phyloP scores from a whole-genome alignment of 805 yeast genomes.

The Yarrowia osloensis region DNA sequence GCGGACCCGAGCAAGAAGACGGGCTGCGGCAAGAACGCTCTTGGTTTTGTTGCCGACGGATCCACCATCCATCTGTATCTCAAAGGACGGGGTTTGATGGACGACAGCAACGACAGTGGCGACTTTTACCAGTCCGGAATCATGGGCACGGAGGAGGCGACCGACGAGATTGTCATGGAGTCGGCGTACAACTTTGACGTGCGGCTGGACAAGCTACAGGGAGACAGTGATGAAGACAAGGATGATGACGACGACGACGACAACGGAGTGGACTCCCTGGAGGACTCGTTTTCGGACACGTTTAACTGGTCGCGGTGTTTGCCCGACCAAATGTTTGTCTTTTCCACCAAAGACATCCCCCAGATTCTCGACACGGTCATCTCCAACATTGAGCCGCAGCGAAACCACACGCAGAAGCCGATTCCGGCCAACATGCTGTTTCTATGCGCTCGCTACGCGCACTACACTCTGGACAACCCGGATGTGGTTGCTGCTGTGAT shows the following conservation, averaged over 20 bases:
- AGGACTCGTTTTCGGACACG: slow-evolving; percentile 33
- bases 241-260: slow-evolving; percentile 34
- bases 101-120: slow-evolving; percentile 30
- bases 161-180: slow-evolving; percentile 37
- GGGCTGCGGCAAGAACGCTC: slow-evolving; percentile 53
- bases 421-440: slow-evolving; percentile 49
- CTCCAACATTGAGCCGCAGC: slow-evolving; percentile 43
- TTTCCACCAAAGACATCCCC: slow-evolving; percentile 44
- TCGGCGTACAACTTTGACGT: slow-evolving; percentile 41
- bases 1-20: slow-evolving; percentile 53
- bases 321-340: slow-evolving; percentile 47
- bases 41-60: slow-evolving; percentile 58
- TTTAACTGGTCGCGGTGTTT: slow-evolving; percentile 48
- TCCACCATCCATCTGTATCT: slow-evolving; percentile 61
- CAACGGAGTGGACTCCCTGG: background rate
- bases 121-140: slow-evolving; percentile 39
- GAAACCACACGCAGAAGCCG: slow-evolving; percentile 45
- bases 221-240: slow-evolving; percentile 32
- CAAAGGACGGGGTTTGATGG: slow-evolving; percentile 43
- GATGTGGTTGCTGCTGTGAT: slow-evolving; percentile 42
- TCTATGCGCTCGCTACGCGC: slow-evolving; percentile 46
- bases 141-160: slow-evolving; percentile 30
- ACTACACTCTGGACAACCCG: slow-evolving; percentile 40
- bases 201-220: slow-evolving; percentile 35
- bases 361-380: slow-evolving; percentile 45